phyloP scores from a whole-genome alignment of 1,284 basidiomycete genomes.

The Puccinia horiana region DNA sequence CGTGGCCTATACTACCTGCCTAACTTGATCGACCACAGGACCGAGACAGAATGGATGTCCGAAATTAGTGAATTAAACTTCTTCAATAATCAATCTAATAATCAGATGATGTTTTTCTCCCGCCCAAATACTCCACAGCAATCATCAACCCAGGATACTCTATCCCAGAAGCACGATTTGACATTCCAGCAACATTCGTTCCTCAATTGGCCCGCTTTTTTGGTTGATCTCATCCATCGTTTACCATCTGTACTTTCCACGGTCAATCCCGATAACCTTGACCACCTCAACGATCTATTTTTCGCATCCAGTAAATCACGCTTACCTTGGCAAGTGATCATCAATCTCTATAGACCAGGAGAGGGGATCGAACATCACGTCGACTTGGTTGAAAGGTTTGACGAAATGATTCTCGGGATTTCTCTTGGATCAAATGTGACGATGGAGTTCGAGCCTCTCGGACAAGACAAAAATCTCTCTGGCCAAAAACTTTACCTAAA shows the following conservation, averaged over 20 bases:
- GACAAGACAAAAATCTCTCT: not conserved
- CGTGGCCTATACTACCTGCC: conserved; percentile 43
- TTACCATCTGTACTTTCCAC: conserved; percentile 64
- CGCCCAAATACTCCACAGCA: conserved; percentile 48
- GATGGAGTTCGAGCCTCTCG: conserved; percentile 67
- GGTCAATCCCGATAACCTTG: conserved; percentile 59
- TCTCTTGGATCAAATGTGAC: conserved; percentile 72
- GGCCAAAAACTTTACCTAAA: conserved; percentile 62
- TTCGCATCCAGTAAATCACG: conserved; percentile 59
- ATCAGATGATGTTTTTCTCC: conserved; percentile 77
- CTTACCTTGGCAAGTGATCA: conserved; percentile 71
- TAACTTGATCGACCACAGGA: conserved; percentile 23
- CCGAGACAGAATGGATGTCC: conserved; percentile 9
- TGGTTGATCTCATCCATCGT: conserved; percentile 64
- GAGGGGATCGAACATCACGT: conserved; percentile 78
- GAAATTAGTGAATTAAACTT: conserved; percentile 16
- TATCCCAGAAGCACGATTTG: not conserved
- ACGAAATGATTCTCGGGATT: conserved; percentile 76
- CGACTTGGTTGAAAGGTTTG: conserved; percentile 73
- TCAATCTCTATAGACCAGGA: conserved; percentile 75
- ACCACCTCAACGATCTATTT: conserved; percentile 64
- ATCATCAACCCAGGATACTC: conserved; percentile 54
- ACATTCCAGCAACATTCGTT: conserved; percentile 7
- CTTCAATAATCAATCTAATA: conserved; percentile 59
- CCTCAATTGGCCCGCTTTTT: conserved; percentile 61